Conservation (phyloP, 768 basidiomycete species). For the Tylopilus sp. region DNA sequence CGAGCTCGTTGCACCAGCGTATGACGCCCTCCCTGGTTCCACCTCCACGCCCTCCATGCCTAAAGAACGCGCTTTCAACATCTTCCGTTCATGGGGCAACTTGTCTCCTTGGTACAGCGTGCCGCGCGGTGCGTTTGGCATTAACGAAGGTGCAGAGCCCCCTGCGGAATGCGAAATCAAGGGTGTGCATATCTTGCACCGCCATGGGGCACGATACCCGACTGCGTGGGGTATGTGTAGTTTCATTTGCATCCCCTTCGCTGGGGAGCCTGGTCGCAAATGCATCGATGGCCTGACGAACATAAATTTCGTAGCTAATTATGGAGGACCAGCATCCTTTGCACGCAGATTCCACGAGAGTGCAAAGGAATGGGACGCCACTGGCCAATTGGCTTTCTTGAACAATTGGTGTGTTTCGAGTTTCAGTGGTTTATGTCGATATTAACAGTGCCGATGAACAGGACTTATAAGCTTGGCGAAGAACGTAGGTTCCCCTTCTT, state of each 20-base stretch:
- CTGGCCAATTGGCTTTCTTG: slow-evolving; percentile 68
- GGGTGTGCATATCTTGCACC: slow-evolving; percentile 74
- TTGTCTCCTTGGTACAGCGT: slow-evolving; percentile 85
- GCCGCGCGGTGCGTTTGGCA: slow-evolving; percentile 58
- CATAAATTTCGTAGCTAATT: slow-evolving; percentile 39
- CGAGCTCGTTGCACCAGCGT: slow-evolving; percentile 53
- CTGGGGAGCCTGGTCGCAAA: background rate
- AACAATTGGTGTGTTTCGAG: slow-evolving; percentile 61
- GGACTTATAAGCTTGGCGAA: slow-evolving; percentile 89
- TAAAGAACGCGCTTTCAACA: slow-evolving; percentile 46
- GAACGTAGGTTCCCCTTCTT: slow-evolving; percentile 48
- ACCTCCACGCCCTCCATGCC: slow-evolving; percentile 1
- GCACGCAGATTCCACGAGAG: slow-evolving; percentile 51
- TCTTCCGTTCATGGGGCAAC: slow-evolving; percentile 82
- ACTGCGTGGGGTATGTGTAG: slow-evolving; percentile 55
- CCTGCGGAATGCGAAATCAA: slow-evolving; percentile 70
- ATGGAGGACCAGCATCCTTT: slow-evolving; percentile 60
- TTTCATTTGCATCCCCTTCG: background rate
- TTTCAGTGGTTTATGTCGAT: slow-evolving; percentile 8
- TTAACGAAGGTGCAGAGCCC: slow-evolving; percentile 66
- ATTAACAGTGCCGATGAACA: slow-evolving; percentile 24
- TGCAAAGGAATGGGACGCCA: slow-evolving; percentile 59
- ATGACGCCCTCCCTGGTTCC: slow-evolving; percentile 22
- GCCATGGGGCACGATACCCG: slow-evolving; percentile 78
- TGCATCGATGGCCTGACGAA: background rate